Evolutionary conservation across 495 filamentous ascomycete species (phyloP).

Genomic region (Halenospora varia): DNA sequence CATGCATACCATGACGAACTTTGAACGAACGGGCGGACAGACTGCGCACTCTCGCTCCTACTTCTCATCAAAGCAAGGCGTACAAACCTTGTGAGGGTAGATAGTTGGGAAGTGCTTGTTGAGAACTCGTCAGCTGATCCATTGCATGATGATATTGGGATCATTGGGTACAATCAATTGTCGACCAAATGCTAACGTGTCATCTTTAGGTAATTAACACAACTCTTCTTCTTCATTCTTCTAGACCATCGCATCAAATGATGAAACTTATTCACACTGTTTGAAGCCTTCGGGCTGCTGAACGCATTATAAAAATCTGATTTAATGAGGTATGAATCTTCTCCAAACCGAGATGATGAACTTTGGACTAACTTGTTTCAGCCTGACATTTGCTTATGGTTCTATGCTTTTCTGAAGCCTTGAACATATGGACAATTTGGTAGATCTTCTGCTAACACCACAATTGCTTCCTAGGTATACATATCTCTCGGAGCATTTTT

Average conservation of each 20-base stretch:
- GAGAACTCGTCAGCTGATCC: constrained; percentile 95
- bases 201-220: constrained; percentile 37
- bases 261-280: constrained; percentile 98
- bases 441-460: constrained; percentile 18
- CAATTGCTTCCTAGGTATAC: constrained; percentile 14
- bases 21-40: constrained; percentile 99
- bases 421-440: neutral
- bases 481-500: neutral
- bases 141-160: constrained; percentile 27
- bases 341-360: constrained; percentile 5
- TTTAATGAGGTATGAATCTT: constrained; percentile 84
- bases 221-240: constrained; percentile 20
- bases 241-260: constrained; percentile 43
- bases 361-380: constrained; percentile 14
- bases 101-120: constrained; percentile 77
- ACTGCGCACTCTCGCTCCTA: constrained; percentile 63
- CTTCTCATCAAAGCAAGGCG: constrained; percentile 65
- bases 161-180: constrained; percentile 8
- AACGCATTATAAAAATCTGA: constrained; percentile 87
- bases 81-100: constrained; percentile 82
- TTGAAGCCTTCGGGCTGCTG: constrained; percentile 79
- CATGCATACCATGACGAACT: constrained; percentile 68
- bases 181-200: constrained; percentile 31
- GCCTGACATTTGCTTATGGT: constrained; percentile 25
- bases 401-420: constrained; percentile 5